phyloP scores from a whole-genome alignment of 2,329 filamentous ascomycete species.

The Pyrenochaeta sp. region DNA sequence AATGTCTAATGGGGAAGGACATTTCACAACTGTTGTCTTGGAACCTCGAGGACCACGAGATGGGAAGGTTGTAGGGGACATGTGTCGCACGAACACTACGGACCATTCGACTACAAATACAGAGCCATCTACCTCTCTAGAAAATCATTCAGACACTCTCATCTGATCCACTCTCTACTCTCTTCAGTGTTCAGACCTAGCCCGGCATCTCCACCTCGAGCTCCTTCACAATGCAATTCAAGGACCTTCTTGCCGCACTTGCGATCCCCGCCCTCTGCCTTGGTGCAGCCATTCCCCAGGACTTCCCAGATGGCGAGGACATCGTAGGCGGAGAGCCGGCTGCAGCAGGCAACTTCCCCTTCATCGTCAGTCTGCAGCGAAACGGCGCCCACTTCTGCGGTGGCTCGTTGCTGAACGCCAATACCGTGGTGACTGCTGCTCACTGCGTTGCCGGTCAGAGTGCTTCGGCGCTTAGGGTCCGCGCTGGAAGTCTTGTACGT shows the following conservation, averaged over 20 bases:
- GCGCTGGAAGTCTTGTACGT: constrained; percentile 29
- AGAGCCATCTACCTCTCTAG: constrained; percentile 1
- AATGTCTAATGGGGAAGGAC: constrained; percentile 22
- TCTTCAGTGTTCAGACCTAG: neutral
- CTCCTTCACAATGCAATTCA: constrained; percentile 23
- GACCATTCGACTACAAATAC: constrained; percentile 25
- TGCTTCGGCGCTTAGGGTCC: constrained; percentile 21
- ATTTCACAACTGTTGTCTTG: constrained; percentile 22
- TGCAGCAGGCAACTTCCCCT: constrained; percentile 28
- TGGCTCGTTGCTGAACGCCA: constrained; percentile 29
- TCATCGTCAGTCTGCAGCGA: constrained; percentile 29
- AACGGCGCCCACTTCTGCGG: constrained; percentile 32
- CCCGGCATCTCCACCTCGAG: constrained; percentile 5
- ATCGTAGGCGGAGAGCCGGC: constrained; percentile 32
- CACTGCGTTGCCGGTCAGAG: constrained; percentile 29
- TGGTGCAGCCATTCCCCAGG: constrained; percentile 27
- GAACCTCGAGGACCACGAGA: constrained; percentile 5
- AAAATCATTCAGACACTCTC: constrained; percentile 27
- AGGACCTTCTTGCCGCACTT: constrained; percentile 25
- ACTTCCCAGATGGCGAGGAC: constrained; percentile 1
- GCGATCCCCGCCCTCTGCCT: constrained; percentile 21
- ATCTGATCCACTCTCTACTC: constrained; percentile 1
- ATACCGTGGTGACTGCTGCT: constrained; percentile 35
- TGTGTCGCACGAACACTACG: constrained; percentile 5
- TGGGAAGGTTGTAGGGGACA: constrained; percentile 14